phyloP scores from a whole-genome alignment of 2,329 filamentous ascomycete genomes.

The Claviceps sp. region DNA sequence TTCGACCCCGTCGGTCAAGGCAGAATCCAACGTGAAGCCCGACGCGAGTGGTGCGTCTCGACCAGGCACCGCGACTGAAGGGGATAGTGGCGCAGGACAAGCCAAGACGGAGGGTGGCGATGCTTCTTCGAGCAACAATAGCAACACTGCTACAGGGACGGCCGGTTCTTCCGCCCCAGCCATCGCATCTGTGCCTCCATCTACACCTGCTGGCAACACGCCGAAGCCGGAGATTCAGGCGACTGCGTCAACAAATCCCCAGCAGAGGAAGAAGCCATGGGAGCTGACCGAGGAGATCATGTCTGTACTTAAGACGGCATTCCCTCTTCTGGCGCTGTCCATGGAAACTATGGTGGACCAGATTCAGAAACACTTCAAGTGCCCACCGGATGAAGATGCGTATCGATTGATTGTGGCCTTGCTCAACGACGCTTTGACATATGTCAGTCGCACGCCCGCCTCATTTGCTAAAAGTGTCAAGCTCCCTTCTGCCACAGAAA shows the following conservation, averaged over 20 bases:
- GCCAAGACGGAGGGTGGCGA: constrained; percentile 33
- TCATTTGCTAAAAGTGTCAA: constrained; percentile 88
- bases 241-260: constrained; percentile 2
- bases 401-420: constrained; percentile 95
- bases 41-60: constrained; percentile 27
- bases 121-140: constrained; percentile 9
- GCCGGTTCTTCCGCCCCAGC: constrained; percentile 14
- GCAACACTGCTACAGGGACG: constrained; percentile 16
- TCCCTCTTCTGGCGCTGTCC: constrained; percentile 84
- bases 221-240: constrained; percentile 13
- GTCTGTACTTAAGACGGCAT: constrained; percentile 89
- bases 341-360: constrained; percentile 99
- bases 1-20: constrained; percentile 38
- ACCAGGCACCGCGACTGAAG: constrained; percentile 38
- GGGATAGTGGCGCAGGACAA: constrained; percentile 21
- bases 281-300: constrained; percentile 94
- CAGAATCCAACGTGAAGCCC: constrained; percentile 28
- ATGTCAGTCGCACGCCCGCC: constrained; percentile 74
- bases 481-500: constrained; percentile 77
- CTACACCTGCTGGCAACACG: constrained; percentile 2
- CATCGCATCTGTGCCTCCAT: constrained; percentile 12
- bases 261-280: constrained; percentile 72
- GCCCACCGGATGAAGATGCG: constrained; percentile 93
- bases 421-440: constrained; percentile 86
- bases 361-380: constrained; percentile 98